Base-by-base conservation (phyloP, 1,139 yeast species). In the Pichia sp. region DNA sequence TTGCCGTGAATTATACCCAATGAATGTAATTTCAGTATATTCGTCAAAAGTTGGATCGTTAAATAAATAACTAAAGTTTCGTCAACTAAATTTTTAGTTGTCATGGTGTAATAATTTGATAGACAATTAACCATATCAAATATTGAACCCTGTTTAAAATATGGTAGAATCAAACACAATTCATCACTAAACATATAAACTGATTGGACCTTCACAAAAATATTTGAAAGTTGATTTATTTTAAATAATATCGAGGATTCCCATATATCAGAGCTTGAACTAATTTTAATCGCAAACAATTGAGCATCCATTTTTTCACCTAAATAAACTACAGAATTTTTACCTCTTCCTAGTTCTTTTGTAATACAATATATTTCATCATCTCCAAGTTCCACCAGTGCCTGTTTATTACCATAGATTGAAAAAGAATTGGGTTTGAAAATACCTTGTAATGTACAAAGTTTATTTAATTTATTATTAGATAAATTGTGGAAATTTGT, bases 1-100 rank as follows among this genome's bases (percentile, higher is more conserved):
- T 89, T 96, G 1, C 96, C 95, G 69, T 91, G 97, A 18, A 91
- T 72, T 1, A 90, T 80, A 0, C 84, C 84, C 14, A 77, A 70
- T 0, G 69, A 66, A 62, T 91, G 97, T 31, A 91, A 67, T 1
- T 73, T 67, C 8, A 58, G 25, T 25, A 62, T 36, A 27, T 56
- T 58, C 2, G 53, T 39, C 1, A 65, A 18, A 11, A 63, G 33
- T 58, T 85, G 89, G 1, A 88, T 69, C 0, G 95, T 73, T 44
- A 89, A 70, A 61, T 80, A 85, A 51, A 87, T 75, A 9, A 80
- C 80, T 5, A 90, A 65, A 0, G 73, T 67, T 64, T 91, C 96
- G 53, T 85, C 93, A 10, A 73, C 56, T 5, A 52, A 45, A 30
- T 55, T 51, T 19, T 49, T 42, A 4, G 70, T 63, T 18, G 65